Percentiles rank a stretch among this genome's conserved stretches.
Evolutionary conservation across 2,329 filamentous ascomycete species (phyloP).

Genomic region (Colletotrichum paranaense): DNA sequence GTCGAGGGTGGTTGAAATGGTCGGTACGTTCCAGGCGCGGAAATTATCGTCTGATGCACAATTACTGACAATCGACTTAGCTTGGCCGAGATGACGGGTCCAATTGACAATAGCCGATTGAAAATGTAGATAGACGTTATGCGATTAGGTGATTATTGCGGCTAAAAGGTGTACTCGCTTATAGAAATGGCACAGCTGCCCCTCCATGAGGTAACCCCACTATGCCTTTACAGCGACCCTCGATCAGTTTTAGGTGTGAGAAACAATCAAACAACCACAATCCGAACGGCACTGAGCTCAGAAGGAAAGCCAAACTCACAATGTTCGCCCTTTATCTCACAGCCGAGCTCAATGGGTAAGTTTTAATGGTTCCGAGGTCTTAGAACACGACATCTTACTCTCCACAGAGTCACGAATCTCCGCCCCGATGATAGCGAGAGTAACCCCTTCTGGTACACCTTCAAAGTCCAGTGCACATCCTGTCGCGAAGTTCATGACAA

Average conservation of each 20-base stretch:
- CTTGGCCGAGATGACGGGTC: conserved; percentile 12
- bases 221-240: conserved; percentile 12
- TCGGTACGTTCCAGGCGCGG: conserved; percentile 6
- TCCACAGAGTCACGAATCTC: conserved; percentile 84
- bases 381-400: not conserved
- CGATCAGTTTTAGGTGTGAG: not conserved
- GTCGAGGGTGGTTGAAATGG: not conserved
- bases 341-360: conserved; percentile 77
- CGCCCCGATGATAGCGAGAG: conserved; percentile 85
- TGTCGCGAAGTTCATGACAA: conserved; percentile 93
- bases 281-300: not conserved
- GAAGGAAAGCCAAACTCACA: conserved; percentile 31
- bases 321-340: conserved; percentile 77
- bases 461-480: conserved; percentile 98
- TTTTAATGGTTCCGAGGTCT: not conserved
- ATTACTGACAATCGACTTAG: not conserved
- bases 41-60: conserved; percentile 21
- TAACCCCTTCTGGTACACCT: conserved; percentile 93
- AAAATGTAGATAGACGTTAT: not conserved
- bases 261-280: not conserved
- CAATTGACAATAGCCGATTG: conserved; percentile 9
- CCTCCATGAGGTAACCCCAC: conserved; percentile 30
- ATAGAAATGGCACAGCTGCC: conserved; percentile 30
- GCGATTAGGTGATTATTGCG: not conserved
- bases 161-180: not conserved